phyloP scores from a whole-genome alignment of 2,329 filamentous ascomycete genomes.

The Didymella pomorum region DNA sequence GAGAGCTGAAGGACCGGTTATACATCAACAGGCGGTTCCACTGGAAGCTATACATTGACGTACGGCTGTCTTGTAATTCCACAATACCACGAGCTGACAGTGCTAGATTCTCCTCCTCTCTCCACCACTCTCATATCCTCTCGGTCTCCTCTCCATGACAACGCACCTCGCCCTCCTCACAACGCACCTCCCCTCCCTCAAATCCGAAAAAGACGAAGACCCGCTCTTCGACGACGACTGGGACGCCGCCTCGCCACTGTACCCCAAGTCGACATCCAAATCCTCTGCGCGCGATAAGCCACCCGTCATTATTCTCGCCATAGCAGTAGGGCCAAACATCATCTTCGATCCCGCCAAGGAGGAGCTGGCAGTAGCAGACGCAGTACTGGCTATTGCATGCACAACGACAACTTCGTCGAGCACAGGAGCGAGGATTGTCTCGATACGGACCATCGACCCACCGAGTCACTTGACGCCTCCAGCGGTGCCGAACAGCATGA shows the following conservation, averaged over 20 bases:
- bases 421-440: conserved; percentile 50
- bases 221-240: conserved; percentile 98
- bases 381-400: conserved; percentile 84
- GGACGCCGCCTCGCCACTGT: conserved; percentile 82
- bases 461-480: conserved; percentile 59
- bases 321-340: conserved; percentile 84
- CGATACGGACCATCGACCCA: conserved; percentile 59
- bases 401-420: conserved; percentile 50
- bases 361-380: conserved; percentile 91
- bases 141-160: conserved; percentile 90
- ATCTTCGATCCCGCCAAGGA: conserved; percentile 93
- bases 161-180: conserved; percentile 92
- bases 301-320: conserved; percentile 88
- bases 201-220: conserved; percentile 92
- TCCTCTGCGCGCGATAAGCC: conserved; percentile 62
- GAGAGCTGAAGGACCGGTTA: conserved; percentile 71
- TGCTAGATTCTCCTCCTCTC: conserved; percentile 79
- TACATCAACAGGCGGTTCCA: conserved; percentile 92
- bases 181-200: conserved; percentile 82
- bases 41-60: conserved; percentile 93
- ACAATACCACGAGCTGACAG: conserved; percentile 48
- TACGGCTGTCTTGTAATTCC: neutral
- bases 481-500: conserved; percentile 58
- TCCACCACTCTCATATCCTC: conserved; percentile 89
- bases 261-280: conserved; percentile 59